Evolutionary conservation across 31 red algal species (phyloP), one percentile per base, ranked within the genome.

Genomic region (Asparagopsis taxiformis): DNA sequence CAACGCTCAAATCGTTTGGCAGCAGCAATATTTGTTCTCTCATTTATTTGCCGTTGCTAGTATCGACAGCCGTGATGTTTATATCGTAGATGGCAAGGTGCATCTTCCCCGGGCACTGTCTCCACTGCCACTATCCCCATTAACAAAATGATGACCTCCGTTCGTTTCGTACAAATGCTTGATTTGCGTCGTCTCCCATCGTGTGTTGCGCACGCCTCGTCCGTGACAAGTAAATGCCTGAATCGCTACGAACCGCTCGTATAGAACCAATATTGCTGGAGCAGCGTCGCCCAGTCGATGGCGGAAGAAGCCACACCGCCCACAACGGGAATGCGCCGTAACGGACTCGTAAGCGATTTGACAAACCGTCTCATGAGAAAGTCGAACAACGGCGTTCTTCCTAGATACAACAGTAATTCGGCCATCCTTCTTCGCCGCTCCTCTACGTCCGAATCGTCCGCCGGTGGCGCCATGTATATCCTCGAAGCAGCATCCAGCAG

Each of bases 181-280:
- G n/a, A n/a, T n/a, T n/a, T n/a, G n/a, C n/a, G n/a, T n/a, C n/a
- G n/a, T n/a, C n/a, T n/a, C n/a, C n/a, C n/a, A n/a, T 24, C 32
- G 55, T 2, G n/a, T 38, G 16, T 73, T 53, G 52, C 3, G 69
- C 55, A 33, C 37, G 46, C 46, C 65, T 68, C 65, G 53, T 41
- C 20, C 53, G 53, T 10, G 17, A 17, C 17, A 17, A 17, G 10
- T 13, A 17, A 50, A 50, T 50, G 10, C 17, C 17, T 17, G 46
- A 17, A 50, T 17, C 10, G 46, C 17, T 19, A 37, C 3, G 33
- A 64, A 30, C 26, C 59, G 33, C 59, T 64, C 59, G 65, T 70
- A 23, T 70, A 51, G 53, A 69, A 71, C 77, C 77, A 70, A 59
- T 69, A 69, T 52, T 70, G 63, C 65, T 82, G 65, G 37, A 82